phyloP scores from a whole-genome alignment of 129 eudicot genomes.

The Centrapalus pauciflorus region DNA sequence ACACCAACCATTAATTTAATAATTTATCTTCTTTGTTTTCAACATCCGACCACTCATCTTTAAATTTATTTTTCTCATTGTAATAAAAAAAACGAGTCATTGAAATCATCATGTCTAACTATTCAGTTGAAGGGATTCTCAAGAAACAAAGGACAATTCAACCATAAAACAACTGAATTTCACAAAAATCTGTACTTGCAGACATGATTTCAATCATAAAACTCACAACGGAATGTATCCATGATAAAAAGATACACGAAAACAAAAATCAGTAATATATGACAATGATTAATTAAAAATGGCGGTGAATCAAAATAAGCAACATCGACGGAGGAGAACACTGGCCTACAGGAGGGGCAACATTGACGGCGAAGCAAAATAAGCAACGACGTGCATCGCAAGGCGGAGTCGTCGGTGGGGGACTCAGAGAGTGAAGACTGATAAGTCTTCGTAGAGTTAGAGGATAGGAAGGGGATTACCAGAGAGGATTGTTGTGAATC shows the following conservation, averaged over 20 bases:
- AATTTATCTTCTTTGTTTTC: neutral
- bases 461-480: too few relatives aligned
- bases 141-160: neutral
- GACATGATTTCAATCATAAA: neutral
- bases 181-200: neutral
- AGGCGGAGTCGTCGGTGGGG: too few relatives aligned
- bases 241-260: neutral
- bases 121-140: neutral
- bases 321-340: too few relatives aligned
- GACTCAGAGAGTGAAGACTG: too few relatives aligned
- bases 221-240: neutral
- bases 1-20: conserved; percentile 4
- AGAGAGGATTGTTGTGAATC: too few relatives aligned
- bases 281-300: neutral
- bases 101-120: neutral
- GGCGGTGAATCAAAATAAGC: too few relatives aligned
- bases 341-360: too few relatives aligned
- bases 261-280: neutral
- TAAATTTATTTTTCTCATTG: neutral
- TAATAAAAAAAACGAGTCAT: neutral
- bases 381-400: too few relatives aligned
- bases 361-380: too few relatives aligned
- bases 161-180: conserved; percentile 6
- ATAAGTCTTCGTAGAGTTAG: too few relatives aligned
- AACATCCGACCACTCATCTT: conserved; percentile 5